phyloP scores from a whole-genome alignment of 441 rosid species.

The Erodium moschatum region DNA sequence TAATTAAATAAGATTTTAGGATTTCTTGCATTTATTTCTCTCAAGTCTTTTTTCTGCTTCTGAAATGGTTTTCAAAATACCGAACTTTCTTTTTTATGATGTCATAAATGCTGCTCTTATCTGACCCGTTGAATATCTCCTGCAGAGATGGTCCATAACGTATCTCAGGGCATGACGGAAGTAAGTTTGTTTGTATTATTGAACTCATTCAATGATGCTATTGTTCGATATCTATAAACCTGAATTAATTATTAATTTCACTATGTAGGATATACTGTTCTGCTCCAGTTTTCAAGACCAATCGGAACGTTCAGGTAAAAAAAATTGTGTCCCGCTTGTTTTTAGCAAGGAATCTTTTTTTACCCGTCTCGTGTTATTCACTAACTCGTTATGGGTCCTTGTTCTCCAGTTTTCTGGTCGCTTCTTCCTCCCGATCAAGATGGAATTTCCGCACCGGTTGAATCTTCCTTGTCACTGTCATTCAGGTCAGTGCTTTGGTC shows the following conservation, averaged over 20 bases:
- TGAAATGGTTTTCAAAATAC: too few relatives aligned
- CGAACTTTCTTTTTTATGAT: neutral
- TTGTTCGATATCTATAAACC: neutral
- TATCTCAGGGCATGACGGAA: constrained; percentile 50
- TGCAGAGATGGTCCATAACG: constrained; percentile 58
- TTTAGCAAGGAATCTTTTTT: too few relatives aligned
- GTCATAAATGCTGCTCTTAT: constrained; percentile 4
- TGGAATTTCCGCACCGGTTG: constrained; percentile 42
- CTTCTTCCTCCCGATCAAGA: constrained; percentile 56
- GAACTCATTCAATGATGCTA: constrained; percentile 13
- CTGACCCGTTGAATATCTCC: constrained; percentile 19
- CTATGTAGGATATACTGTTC: constrained; percentile 56
- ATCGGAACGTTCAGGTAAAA: constrained; percentile 60
- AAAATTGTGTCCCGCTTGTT: too few relatives aligned
- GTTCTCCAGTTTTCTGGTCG: constrained; percentile 67
- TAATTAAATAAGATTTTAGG: constrained; percentile 20
- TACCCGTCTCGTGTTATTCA: neutral
- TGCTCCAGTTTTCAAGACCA: constrained; percentile 50
- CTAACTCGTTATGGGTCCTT: constrained; percentile 13
- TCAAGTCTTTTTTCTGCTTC: too few relatives aligned
- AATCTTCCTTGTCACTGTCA: constrained; percentile 67
- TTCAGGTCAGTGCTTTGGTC: constrained; percentile 48
- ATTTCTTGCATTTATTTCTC: neutral
- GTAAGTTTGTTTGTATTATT: constrained; percentile 31
- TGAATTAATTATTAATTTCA: constrained; percentile 5